phyloP scores from a whole-genome alignment of 148 eudicot genomes.

The Diospyros kaki region DNA sequence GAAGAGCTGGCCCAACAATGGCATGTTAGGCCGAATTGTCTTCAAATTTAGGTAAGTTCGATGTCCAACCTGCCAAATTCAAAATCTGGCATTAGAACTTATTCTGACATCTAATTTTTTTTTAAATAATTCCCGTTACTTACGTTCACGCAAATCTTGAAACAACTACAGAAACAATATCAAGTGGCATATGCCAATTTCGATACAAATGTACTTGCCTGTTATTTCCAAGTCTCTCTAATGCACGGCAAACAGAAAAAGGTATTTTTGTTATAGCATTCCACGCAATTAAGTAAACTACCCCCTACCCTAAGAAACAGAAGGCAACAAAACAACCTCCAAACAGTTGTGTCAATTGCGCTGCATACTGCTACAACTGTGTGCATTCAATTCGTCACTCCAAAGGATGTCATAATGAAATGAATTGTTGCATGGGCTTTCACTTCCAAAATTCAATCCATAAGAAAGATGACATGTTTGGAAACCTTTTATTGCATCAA shows the following conservation, averaged over 20 bases:
- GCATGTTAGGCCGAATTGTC: slow-evolving; percentile 94
- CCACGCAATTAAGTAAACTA: too few relatives aligned
- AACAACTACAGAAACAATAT: slow-evolving; percentile 1
- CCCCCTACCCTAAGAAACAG: not conserved
- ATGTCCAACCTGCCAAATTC: slow-evolving; percentile 72
- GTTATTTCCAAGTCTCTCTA: not conserved
- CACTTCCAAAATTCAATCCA: not conserved
- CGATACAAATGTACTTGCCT: not conserved
- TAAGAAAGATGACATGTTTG: not conserved
- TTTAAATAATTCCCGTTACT: not conserved
- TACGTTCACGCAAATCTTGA: not conserved
- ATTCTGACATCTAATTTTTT: slow-evolving; percentile 5
- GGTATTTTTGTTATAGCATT: not conserved
- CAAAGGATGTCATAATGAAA: not conserved
- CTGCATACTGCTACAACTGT: not conserved
- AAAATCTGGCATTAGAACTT: slow-evolving; percentile 9
- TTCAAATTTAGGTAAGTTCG: slow-evolving; percentile 68
- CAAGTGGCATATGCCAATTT: not conserved
- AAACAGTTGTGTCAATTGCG: not conserved
- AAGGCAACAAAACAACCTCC: not conserved
- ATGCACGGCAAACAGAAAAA: not conserved
- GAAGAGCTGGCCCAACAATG: slow-evolving; percentile 71
- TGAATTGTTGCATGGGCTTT: not conserved
- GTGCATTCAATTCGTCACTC: not conserved
- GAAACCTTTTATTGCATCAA: not conserved